Evolutionary conservation across 1,139 yeast species (phyloP).

Genomic region (Sugiyamaella pinicola): DNA sequence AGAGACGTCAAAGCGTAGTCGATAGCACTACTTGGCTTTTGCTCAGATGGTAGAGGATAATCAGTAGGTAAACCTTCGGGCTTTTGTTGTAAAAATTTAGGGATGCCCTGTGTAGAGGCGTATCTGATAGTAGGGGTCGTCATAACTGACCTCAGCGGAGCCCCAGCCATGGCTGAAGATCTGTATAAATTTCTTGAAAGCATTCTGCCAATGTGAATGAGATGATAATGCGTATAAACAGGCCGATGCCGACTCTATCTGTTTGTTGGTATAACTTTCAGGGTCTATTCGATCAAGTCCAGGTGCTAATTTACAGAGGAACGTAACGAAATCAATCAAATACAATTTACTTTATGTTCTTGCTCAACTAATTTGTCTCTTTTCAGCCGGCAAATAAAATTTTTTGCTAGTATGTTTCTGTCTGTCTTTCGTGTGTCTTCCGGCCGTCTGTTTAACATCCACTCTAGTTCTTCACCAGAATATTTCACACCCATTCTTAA

Average conservation of each 20-base stretch:
- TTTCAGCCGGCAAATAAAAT: too few relatives aligned
- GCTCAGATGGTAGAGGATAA: conserved; percentile 55
- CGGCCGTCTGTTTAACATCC: not conserved
- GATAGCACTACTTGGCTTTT: conserved; percentile 57
- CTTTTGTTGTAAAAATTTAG: conserved; percentile 20
- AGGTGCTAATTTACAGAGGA: too few relatives aligned
- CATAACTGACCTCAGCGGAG: not conserved
- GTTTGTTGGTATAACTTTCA: too few relatives aligned
- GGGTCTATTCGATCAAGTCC: too few relatives aligned
- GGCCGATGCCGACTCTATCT: not conserved
- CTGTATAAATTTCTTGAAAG: conserved; percentile 12
- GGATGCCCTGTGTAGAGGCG: conserved; percentile 21
- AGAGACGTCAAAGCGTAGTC: conserved; percentile 86
- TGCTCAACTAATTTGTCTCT: too few relatives aligned
- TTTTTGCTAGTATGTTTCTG: too few relatives aligned
- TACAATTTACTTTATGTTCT: too few relatives aligned
- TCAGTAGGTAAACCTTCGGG: conserved; percentile 47
- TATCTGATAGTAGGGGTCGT: conserved; percentile 6
- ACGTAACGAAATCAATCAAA: too few relatives aligned
- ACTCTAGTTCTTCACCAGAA: not conserved
- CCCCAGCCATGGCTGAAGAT: conserved; percentile 1
- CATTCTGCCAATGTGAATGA: not conserved
- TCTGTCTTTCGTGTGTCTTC: not conserved
- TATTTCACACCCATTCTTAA: conserved; percentile 3
- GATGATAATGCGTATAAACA: not conserved